Evolutionary conservation across 2,329 filamentous ascomycete genomes (phyloP), one percentile per base, ranked within the genome.

Genomic region (Botrytis elliptica): DNA sequence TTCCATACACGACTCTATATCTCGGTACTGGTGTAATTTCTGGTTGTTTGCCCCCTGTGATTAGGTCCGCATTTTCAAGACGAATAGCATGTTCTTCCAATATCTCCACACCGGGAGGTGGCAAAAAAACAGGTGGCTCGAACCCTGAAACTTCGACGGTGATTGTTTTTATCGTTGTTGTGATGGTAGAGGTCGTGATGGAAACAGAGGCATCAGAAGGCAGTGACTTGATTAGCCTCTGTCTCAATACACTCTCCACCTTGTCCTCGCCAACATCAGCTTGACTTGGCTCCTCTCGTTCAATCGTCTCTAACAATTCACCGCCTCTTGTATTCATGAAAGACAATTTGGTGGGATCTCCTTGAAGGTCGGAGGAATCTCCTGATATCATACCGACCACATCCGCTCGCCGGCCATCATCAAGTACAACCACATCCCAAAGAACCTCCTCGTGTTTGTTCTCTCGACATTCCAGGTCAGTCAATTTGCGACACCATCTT

Each of bases 401-500:
- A 75, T 90, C 89, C 44, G 91, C 86, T 52, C 87, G 85, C 64
- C 86, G 84, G 14, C 88, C 88, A 77, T 89, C 85, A 74, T 88
- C 86, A 25, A 91, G 82, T 0, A 92, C 87, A 12, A 92, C 88
- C 4, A 91, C 87, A 77, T 92, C 90, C 90, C 90, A 92, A 14
- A 92, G 84, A 2, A 88, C 82, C 75, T 91, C 88, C 73, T 90
- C 88, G 29, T 84, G 83, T 18, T 83, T 83, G 12, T 85, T 82
- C 1, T 84, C 83, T 38, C 83, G 82, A 10, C 80, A 81, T 76
- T 90, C 87, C 66, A 87, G 85, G 33, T 87, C 85, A 10, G 86
- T 83, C 46, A 85, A 82, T 62, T 84, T 86, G 70, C 84, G 85
- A 74, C 88, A 90, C 79, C 85, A 86, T 71, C 85, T 84, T 78